Base-by-base conservation (phyloP, 768 basidiomycete genomes). In the Termitomyces sp. region DNA sequence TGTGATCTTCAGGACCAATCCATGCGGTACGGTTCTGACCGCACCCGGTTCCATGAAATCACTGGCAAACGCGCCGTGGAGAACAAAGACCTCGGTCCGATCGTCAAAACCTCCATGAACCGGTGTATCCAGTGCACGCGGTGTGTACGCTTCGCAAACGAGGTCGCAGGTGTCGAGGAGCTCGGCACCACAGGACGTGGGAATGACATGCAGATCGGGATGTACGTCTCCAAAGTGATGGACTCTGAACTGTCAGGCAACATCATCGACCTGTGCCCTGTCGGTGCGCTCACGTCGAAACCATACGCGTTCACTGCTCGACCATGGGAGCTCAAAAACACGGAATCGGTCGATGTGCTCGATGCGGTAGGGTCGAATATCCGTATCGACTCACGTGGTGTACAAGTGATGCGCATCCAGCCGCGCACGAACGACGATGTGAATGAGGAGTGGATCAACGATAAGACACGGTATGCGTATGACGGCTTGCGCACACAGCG, bases 381-480 rank as follows among this genome's bases (percentile, higher is more conserved):
- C 73, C 89, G 95, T 49, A 83, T 99, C 59, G 96, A 99, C 74
- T 96, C 96, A 42, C 86, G 96, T 40, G 95, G 95, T 45, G 90
- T 96, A 5, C 87, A 93, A 73, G 96, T 98, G 64, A 98, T 98
- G 96, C 89, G 97, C 54, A 84, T 99, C 67, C 95, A 97, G 70
- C 97, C 97, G 1, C 85, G 91, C 69, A 92, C 93, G 54, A 98
- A 98, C 72, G 97, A 98, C 74, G 92, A 97, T 66, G 88, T 99
- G 65, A 99, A 99, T 74, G 97, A 99, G 79, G 97, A 99, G 74
- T 98, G 97, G 97, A 96, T 99, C 73, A 94, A 85, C 74, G 97
- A 99, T 83, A 99, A 99, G 83, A 95, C 96, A 2, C 91, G 97
- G 60, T 95, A 94, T 73, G 92, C 96, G 1, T 91, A 95, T 73